Evolutionary conservation across 177 flowering plant species (phyloP).

Genomic region (Vitis hybrid): DNA sequence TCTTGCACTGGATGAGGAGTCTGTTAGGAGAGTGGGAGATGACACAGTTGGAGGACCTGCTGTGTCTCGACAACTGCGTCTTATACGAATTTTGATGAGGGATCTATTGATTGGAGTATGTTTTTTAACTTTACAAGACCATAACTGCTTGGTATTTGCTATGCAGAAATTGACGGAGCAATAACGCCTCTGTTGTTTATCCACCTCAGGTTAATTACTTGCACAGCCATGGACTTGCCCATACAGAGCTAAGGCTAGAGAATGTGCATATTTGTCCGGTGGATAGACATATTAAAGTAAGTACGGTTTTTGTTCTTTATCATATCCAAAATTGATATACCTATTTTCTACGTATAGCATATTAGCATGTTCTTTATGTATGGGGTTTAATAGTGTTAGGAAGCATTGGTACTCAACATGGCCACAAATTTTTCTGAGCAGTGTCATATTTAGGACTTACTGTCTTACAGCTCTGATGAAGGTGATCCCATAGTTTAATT

Average conservation of each 20-base stretch:
- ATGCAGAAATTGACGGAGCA: not conserved
- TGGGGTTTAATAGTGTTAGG: too few species aligned
- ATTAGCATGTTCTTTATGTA: not conserved
- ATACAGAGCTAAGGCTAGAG: conserved; percentile 93
- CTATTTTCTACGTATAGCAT: not conserved
- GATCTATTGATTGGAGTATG: conserved; percentile 97
- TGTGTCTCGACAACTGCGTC: conserved; percentile 71
- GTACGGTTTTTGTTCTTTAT: conserved; percentile 12
- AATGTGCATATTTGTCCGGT: conserved; percentile 94
- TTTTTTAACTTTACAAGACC: not conserved
- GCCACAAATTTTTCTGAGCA: too few species aligned
- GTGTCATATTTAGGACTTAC: too few species aligned
- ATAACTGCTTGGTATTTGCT: not conserved
- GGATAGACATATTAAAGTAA: conserved; percentile 93
- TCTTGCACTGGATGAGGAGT: conserved; percentile 87
- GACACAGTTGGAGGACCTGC: conserved; percentile 92
- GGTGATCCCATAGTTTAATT: too few species aligned
- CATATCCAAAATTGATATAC: too few species aligned
- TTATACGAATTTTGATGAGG: conserved; percentile 86
- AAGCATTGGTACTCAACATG: too few species aligned
- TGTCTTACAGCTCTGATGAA: too few species aligned
- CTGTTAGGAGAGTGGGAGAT: conserved; percentile 87
- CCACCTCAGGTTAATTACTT: conserved; percentile 83
- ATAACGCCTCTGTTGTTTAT: conserved; percentile 8
- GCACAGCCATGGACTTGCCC: conserved; percentile 99